phyloP scores from a whole-genome alignment of 768 basidiomycete species.

The Tylopilus sp. region DNA sequence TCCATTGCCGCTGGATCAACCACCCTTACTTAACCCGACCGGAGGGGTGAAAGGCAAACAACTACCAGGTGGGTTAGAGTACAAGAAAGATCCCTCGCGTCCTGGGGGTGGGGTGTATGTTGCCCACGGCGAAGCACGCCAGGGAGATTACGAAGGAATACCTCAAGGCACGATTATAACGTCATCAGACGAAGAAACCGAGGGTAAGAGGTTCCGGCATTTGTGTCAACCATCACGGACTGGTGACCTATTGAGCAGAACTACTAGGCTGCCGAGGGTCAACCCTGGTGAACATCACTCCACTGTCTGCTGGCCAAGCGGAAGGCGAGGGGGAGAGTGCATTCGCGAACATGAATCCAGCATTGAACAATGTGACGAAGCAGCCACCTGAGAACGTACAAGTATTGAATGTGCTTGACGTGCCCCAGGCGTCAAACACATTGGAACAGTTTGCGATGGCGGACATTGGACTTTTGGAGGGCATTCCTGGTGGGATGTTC shows the following conservation, averaged over 20 bases:
- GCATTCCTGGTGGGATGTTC: constrained; percentile 81
- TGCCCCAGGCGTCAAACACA: constrained; percentile 48
- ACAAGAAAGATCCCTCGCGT: constrained; percentile 73
- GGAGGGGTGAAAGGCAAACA: constrained; percentile 61
- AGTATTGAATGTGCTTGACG: constrained; percentile 74
- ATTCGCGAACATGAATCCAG: constrained; percentile 68
- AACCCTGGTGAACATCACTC: constrained; percentile 56
- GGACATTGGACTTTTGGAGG: constrained; percentile 69
- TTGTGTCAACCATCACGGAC: constrained; percentile 9
- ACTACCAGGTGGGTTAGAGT: constrained; percentile 55
- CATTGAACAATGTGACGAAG: constrained; percentile 51
- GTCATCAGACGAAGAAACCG: constrained; percentile 43
- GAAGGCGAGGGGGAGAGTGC: constrained; percentile 27
- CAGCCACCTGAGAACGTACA: constrained; percentile 54
- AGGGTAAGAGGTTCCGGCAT: constrained; percentile 47
- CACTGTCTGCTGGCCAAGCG: constrained; percentile 35
- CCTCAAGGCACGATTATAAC: constrained; percentile 55
- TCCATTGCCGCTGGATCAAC: constrained; percentile 48
- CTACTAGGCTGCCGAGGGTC: constrained; percentile 22
- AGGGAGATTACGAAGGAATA: constrained; percentile 49
- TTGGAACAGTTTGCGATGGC: constrained; percentile 64
- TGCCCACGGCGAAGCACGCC: constrained; percentile 47
- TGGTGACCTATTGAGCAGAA: constrained; percentile 11
- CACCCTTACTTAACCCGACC: constrained; percentile 74
- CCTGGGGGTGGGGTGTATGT: constrained; percentile 89